Base-by-base conservation (phyloP, 192 early-diverging fungal genomes). In the Gorgonomyces haynaldii region DNA sequence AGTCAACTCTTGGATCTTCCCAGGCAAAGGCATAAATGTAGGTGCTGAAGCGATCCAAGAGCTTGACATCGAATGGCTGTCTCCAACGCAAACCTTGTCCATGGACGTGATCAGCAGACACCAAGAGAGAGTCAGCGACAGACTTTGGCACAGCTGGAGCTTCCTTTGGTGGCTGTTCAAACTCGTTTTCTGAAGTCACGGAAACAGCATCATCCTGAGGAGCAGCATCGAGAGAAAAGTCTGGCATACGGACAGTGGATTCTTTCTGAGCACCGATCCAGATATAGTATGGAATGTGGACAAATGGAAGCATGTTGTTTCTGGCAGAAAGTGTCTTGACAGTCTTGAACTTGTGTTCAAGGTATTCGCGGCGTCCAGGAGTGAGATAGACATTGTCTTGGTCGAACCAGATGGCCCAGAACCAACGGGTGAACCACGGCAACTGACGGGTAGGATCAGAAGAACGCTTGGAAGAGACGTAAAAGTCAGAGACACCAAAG, bases 321-420 rank as follows among this genome's bases (percentile, higher is more conserved):
- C 78, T 67, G 26, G 69, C 68, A 53, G 79, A 84, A 42, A 85
- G 60, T 3, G 62, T 60, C 58, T 90, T 90, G 52, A 83, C 62
- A 19, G 85, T 81, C 45, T 66, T 75, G 68, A 90, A 84, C 44
- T 66, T 70, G 67, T 85, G 79, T 59, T 90, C 87, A 27, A 90
- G 70, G 53, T 90, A 90, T 44, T 85, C 81, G 35, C 87, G 81
- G 29, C 85, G 85, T 19, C 74, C 70, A 27, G 81, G 81, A 49
- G 78, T 70, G 2, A 90, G 64, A 47, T 85, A 78, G 46, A 90
- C 78, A 58, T 88, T 86, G 62, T 90, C 88, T 16, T 77, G 58
- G 25, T 84, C 81, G 60, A 90, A 90, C 85, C 87, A 90, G 52
- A 84, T 82, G 45, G 79, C 69, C 87, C 85, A 90, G 56, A 90